Percentiles rank a stretch among this genome's conserved stretches.
These are phyloP conservation scores for Scenedesmus sp. DNA, from an alignment of 163 green algal species.

Conservation along the genomic window DNA sequence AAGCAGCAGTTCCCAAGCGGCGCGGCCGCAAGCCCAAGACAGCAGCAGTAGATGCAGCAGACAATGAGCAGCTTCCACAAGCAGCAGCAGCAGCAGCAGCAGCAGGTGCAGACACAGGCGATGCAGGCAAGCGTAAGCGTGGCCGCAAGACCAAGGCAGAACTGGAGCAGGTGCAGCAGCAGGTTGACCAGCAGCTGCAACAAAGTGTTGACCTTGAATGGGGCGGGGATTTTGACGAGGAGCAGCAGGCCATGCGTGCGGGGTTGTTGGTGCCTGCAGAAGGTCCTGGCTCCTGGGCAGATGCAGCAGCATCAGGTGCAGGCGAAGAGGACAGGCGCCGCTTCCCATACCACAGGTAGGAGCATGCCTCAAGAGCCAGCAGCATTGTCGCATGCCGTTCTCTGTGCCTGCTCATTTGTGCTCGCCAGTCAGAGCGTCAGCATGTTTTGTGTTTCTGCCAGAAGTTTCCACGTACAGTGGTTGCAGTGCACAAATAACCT, in stretches of 20 bases:
- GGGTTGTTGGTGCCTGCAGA: not conserved
- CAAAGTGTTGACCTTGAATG: not conserved
- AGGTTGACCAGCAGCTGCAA: not conserved
- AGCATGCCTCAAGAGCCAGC: not conserved
- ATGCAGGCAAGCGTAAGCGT: constrained; percentile 8
- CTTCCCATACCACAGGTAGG: constrained; percentile 46
- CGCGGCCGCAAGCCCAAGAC: constrained; percentile 29
- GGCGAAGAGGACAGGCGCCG: constrained; percentile 44
- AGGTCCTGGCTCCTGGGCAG: constrained; percentile 37
- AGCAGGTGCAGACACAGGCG: not conserved
- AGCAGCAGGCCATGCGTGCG: not conserved
- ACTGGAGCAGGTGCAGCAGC: not conserved
- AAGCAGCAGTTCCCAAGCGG: not conserved
- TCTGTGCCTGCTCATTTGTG: too few species aligned
- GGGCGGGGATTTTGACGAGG: constrained; percentile 2
- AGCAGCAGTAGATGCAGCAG: not conserved
- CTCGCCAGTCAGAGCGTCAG: too few species aligned
- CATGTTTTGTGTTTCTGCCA: too few species aligned
- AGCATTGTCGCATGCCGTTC: not conserved
- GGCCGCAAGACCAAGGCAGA: constrained; percentile 26
- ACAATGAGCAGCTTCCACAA: not conserved
- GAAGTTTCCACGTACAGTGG: too few species aligned
- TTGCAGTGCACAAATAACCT: not conserved
- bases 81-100: constrained; percentile 3
- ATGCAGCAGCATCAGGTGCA: constrained; percentile 16